Base-by-base conservation (phyloP, 805 yeast genomes). In the Ogataea methanolica region DNA sequence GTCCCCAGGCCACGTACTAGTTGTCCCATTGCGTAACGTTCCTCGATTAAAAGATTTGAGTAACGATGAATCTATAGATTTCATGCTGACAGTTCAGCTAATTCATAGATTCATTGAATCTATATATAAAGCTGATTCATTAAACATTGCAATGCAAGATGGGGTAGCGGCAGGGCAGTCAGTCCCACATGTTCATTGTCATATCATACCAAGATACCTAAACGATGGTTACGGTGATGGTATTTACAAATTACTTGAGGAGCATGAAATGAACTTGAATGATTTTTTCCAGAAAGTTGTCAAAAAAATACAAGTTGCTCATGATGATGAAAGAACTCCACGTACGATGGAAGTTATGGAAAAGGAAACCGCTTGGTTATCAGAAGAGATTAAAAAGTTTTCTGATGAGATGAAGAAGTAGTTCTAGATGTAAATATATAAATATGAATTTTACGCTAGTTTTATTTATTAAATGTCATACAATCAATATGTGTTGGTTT, bases 91-190 rank as follows among this genome's bases (percentile, higher is more conserved):
- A 0, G 70, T 94, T 9, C 96, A 88, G 55, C 59, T 76, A 41
- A 75, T 94, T 0, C 83, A 89, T 51, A 67, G 69, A 45, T 85
- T 90, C 52, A 82, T 94, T 15, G 82, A 76, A 53, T 59, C 73
- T 48, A 70, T 75, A 12, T 94, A 83, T 63, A 74, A 82, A 34
- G 96, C 97, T 2, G 95, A 91, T 56, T 74, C 96, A 1, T 61
- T 90, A 50, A 95, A 95, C 61, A 76, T 94, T 36, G 92, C 97
- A 11, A 88, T 95, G 49, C 99, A 94, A 64, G 99, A 94, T 63
- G 99, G 99, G 0, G 87, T 90, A 0, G 89, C 89, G 43, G 92
- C 97, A 1, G 99, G 99, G 4, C 99, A 94, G 63, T 80, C 91
- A n/a, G 83, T 94, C 2, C 96, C 97, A 5, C 99, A 94, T 66